Percentiles rank a stretch among this genome's conserved stretches.
These are phyloP conservation scores for Metarhizium guizhouense DNA, from an alignment of 2,329 filamentous ascomycete species.

Conservation along the genomic window DNA sequence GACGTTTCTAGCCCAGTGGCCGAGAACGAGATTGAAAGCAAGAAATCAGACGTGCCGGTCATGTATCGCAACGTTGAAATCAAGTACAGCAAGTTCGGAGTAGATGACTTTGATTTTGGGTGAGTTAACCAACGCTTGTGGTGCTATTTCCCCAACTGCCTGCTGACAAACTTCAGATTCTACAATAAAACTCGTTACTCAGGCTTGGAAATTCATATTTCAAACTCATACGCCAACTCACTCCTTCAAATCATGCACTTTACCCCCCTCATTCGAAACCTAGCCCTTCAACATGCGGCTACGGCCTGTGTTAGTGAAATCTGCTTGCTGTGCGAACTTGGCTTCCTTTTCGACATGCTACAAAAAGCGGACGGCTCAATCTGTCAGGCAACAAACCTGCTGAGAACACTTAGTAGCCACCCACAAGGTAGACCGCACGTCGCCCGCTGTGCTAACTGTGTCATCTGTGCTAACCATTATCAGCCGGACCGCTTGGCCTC, in stretches of 20 bases:
- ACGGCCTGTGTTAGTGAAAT: slow-evolving; percentile 73
- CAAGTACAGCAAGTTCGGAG: slow-evolving; percentile 97
- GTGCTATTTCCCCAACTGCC: slow-evolving; percentile 1
- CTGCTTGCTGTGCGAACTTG: slow-evolving; percentile 87
- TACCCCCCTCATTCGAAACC: slow-evolving; percentile 77
- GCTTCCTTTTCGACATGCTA: slow-evolving; percentile 95
- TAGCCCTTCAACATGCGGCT: slow-evolving; percentile 81
- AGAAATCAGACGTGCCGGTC: slow-evolving; percentile 72
- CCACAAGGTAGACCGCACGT: slow-evolving; percentile 50
- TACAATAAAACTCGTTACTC: slow-evolving; percentile 93
- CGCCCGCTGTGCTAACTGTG: neutral
- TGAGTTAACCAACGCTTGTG: slow-evolving; percentile 27
- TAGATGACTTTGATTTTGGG: slow-evolving; percentile 99
- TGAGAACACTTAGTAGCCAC: slow-evolving; percentile 80
- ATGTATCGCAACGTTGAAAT: slow-evolving; percentile 95
- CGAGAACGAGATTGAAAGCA: slow-evolving; percentile 62
- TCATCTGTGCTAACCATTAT: neutral
- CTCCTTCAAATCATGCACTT: slow-evolving; percentile 88
- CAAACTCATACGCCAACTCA: slow-evolving; percentile 92
- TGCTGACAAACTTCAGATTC: slow-evolving; percentile 47
- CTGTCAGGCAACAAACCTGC: slow-evolving; percentile 90
- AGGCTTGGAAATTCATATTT: slow-evolving; percentile 89
- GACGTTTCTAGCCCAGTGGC: slow-evolving; percentile 58
- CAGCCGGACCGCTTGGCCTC: slow-evolving; percentile 65
- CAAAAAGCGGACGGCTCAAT: slow-evolving; percentile 91